phyloP scores from a whole-genome alignment of 257 asterid genomes.

The Scutellaria minor region DNA sequence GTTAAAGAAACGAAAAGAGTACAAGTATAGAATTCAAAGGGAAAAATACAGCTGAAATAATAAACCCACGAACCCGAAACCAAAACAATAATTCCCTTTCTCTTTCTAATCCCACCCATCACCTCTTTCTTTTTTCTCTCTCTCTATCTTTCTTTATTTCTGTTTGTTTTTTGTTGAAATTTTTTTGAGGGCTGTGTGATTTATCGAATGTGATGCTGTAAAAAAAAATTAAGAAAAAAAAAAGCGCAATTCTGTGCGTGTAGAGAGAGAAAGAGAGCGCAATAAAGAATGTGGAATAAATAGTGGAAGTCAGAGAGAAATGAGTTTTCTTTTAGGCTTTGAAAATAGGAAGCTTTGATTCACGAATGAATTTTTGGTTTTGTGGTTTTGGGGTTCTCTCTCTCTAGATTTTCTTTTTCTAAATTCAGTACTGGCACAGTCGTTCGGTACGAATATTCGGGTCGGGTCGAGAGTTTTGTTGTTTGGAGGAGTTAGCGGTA shows the following conservation, averaged over 20 bases:
- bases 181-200: conserved; percentile 28
- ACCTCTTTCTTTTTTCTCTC: conserved; percentile 36
- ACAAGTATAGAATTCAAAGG: conserved; percentile 40
- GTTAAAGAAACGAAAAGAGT: conserved; percentile 49
- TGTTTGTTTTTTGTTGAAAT: conserved; percentile 39
- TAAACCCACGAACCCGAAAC: conserved; percentile 40
- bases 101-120: conserved; percentile 58
- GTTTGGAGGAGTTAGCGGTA: not conserved
- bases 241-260: not conserved
- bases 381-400: conserved; percentile 39
- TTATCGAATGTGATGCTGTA: conserved; percentile 51
- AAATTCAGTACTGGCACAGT: conserved; percentile 25
- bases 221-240: conserved; percentile 21
- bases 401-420: conserved; percentile 37
- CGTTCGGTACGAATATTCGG: conserved; percentile 36
- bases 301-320: conserved; percentile 38
- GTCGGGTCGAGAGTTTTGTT: conserved; percentile 39
- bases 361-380: conserved; percentile 47
- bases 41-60: conserved; percentile 39
- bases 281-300: conserved; percentile 45
- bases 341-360: conserved; percentile 55
- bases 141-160: conserved; percentile 41
- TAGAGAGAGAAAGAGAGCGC: conserved; percentile 19
- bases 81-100: conserved; percentile 46
- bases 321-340: conserved; percentile 39